Conservation (phyloP, 2,329 filamentous ascomycete genomes). For the Fusarium stilboides region DNA sequence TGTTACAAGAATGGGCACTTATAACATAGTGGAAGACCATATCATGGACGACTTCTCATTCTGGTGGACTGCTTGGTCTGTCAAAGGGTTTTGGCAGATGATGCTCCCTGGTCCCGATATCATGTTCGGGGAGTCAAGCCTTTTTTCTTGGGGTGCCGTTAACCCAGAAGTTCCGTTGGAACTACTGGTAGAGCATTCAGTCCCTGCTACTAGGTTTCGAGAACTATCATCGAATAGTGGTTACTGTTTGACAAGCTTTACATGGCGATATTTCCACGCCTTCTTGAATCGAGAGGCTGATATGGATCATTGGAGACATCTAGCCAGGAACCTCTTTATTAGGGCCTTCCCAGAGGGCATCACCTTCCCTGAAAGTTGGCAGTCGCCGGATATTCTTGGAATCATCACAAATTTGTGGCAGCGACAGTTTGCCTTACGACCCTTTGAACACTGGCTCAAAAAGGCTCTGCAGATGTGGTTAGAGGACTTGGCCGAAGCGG, state of each 20-base stretch:
- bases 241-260: background rate
- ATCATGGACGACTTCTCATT: background rate
- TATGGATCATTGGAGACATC: background rate
- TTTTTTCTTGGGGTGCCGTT: too few relatives aligned
- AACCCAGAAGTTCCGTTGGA: background rate
- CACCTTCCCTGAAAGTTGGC: accelerated
- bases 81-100: background rate
- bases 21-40: too few relatives aligned
- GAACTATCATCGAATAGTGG: too few relatives aligned
- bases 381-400: accelerated
- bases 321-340: background rate
- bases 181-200: background rate
- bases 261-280: background rate
- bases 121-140: too few relatives aligned
- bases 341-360: background rate
- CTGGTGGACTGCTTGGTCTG: background rate
- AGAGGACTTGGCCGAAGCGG: constrained; percentile 4
- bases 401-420: accelerated
- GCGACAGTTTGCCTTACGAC: accelerated
- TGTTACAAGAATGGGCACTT: too few relatives aligned
- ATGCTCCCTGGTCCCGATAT: too few relatives aligned
- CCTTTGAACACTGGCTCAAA: background rate
- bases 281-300: background rate
- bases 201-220: background rate
- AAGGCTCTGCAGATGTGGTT: background rate